phyloP scores from a whole-genome alignment of 768 basidiomycete species.

The Tremella mesenterica region DNA sequence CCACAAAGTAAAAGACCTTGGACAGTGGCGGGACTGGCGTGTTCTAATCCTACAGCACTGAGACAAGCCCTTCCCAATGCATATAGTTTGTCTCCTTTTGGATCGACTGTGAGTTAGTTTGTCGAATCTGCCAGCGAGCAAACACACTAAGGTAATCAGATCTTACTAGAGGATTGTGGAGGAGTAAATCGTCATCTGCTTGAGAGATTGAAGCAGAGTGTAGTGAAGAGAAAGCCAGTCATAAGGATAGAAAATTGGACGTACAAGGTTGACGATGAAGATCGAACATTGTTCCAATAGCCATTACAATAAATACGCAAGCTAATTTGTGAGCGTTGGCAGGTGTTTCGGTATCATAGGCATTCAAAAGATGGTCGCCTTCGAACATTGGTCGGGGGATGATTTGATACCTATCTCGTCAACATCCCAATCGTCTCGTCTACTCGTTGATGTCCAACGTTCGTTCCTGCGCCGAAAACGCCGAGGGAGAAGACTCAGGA shows the following conservation, averaged over 20 bases:
- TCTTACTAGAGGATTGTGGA: too few relatives aligned
- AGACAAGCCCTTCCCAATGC: slow-evolving; percentile 37
- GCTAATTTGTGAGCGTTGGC: slow-evolving; percentile 43
- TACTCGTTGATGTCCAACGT: background rate
- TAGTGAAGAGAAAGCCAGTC: background rate
- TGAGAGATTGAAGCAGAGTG: background rate
- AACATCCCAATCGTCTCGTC: background rate
- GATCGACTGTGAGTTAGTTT: slow-evolving; percentile 23
- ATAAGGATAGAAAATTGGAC: slow-evolving; percentile 2
- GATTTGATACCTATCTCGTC: slow-evolving; percentile 26
- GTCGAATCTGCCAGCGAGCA: background rate
- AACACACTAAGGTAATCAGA: too few relatives aligned
- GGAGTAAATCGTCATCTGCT: background rate
- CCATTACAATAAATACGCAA: slow-evolving; percentile 42
- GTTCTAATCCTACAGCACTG: slow-evolving; percentile 25
- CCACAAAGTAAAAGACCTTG: slow-evolving; percentile 38
- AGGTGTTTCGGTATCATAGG: slow-evolving; percentile 23
- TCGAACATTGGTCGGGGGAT: slow-evolving; percentile 36
- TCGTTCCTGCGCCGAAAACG: too few relatives aligned
- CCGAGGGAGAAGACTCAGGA: too few relatives aligned
- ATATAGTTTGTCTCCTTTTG: slow-evolving; percentile 34
- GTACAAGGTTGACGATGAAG: slow-evolving; percentile 36
- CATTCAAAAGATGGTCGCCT: slow-evolving; percentile 30
- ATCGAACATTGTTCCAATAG: slow-evolving; percentile 41
- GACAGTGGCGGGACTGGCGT: slow-evolving; percentile 37